Conservation (phyloP, 129 eudicot species). For the carrot (Daucus carota) region DNA sequence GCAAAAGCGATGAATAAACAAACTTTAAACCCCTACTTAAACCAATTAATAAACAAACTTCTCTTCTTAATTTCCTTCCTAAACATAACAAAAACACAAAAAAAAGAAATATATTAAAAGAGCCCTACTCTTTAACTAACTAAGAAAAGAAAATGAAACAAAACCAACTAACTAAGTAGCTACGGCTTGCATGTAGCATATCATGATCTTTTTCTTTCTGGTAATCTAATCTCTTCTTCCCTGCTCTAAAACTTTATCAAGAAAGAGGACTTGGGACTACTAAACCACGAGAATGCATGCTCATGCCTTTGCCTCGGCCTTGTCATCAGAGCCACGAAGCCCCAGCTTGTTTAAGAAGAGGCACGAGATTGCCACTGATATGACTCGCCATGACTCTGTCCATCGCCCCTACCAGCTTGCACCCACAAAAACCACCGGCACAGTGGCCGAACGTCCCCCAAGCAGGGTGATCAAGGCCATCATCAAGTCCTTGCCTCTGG, state of each 20-base stretch:
- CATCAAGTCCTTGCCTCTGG: conserved; percentile 16
- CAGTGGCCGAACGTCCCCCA: conserved; percentile 7
- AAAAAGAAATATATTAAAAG: neutral
- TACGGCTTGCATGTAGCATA: neutral
- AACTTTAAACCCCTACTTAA: neutral
- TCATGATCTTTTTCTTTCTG: neutral
- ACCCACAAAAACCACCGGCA: conserved; percentile 21
- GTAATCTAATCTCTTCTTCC: conserved; percentile 1
- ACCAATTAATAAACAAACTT: neutral
- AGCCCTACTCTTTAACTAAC: neutral
- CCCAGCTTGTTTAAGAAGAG: conserved; percentile 23
- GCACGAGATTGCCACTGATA: conserved; percentile 13
- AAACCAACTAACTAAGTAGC: neutral
- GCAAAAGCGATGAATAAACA: too few relatives aligned
- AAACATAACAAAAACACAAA: neutral
- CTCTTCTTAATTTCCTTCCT: neutral
- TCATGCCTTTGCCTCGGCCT: too few relatives aligned
- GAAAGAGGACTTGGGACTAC: conserved; percentile 8
- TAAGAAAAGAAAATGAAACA: neutral
- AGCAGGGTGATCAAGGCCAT: conserved; percentile 7
- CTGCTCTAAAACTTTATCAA: conserved; percentile 14
- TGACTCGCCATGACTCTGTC: conserved; percentile 17
- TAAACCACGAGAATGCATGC: neutral
- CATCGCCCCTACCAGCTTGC: conserved; percentile 25
- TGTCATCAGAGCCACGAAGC: conserved; percentile 22